phyloP scores from a whole-genome alignment of 257 asterid species.

The Solanum raphanifolium region DNA sequence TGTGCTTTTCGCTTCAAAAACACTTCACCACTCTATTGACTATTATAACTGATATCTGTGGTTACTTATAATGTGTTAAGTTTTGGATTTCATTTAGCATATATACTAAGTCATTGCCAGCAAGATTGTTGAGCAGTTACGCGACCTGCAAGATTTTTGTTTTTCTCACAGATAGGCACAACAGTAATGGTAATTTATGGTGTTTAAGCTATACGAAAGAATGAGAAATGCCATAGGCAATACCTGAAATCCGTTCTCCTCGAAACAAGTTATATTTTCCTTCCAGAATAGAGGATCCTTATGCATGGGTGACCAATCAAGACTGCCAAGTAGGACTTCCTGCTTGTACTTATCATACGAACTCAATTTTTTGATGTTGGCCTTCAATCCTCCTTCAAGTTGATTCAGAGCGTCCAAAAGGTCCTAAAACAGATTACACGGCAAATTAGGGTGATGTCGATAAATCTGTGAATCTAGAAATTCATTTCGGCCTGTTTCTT shows the following conservation, averaged over 20 bases:
- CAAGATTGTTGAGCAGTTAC: background rate
- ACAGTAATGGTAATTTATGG: background rate
- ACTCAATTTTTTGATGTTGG: conserved; percentile 64
- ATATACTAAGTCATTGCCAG: background rate
- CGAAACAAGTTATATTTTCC: conserved; percentile 57
- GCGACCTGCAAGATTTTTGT: background rate
- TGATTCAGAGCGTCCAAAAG: conserved; percentile 70
- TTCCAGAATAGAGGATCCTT: conserved; percentile 80
- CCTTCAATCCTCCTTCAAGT: conserved; percentile 67
- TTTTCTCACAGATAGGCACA: background rate
- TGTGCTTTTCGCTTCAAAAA: background rate
- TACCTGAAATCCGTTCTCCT: conserved; percentile 90
- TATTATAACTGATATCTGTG: background rate
- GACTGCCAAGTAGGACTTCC: conserved; percentile 87
- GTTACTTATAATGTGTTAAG: background rate
- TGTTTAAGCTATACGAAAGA: background rate
- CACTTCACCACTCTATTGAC: background rate
- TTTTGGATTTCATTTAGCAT: background rate
- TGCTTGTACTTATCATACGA: conserved; percentile 79
- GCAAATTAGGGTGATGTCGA: background rate
- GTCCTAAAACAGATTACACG: conserved; percentile 35
- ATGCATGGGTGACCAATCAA: conserved; percentile 95
- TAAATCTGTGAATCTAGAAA: background rate
- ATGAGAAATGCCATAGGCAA: background rate
- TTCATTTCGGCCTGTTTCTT: background rate